Percentiles rank a stretch among this genome's conserved stretches.
These are phyloP conservation scores for Phytophthora fragariaefolia DNA, from an alignment of 352 stramenopile species.

Conservation along the genomic window DNA sequence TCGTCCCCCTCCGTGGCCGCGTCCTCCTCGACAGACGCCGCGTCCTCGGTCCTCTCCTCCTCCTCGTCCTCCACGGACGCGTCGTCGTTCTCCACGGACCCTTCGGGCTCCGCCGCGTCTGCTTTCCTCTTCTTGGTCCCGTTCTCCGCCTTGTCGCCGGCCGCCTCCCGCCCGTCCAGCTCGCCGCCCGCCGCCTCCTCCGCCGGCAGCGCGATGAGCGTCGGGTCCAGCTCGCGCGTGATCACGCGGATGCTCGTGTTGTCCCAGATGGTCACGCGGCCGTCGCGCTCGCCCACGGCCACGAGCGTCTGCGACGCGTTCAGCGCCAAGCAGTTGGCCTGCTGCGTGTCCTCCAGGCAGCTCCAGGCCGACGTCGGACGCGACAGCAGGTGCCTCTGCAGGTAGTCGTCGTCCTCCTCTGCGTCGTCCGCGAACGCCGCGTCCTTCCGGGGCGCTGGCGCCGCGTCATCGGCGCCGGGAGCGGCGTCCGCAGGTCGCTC, in stretches of 20 bases:
- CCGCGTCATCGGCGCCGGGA: background rate
- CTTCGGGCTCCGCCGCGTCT: conserved; percentile 40
- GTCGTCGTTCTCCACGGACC: conserved; percentile 44
- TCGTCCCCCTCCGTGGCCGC: conserved; percentile 45
- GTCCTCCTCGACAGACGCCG: conserved; percentile 41
- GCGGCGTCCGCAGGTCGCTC: background rate
- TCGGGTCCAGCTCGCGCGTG: conserved; percentile 80
- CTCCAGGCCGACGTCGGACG: conserved; percentile 54
- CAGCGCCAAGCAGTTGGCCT: conserved; percentile 73
- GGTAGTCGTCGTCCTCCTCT: conserved; percentile 52
- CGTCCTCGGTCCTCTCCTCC: conserved; percentile 38
- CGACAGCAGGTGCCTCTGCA: conserved; percentile 72
- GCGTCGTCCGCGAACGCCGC: conserved; percentile 29
- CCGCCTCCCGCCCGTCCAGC: background rate
- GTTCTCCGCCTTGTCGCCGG: conserved; percentile 11
- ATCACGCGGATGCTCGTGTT: conserved; percentile 82
- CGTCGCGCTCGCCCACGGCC: conserved; percentile 80
- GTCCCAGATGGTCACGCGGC: conserved; percentile 85
- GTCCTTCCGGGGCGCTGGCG: background rate
- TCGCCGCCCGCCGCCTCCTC: conserved; percentile 10
- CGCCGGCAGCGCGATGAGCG: conserved; percentile 53
- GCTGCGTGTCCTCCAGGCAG: conserved; percentile 78
- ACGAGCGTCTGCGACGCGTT: conserved; percentile 71
- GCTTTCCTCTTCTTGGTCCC: conserved; percentile 27
- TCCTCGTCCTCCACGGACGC: conserved; percentile 50